Conservation (phyloP, 192 early-diverging fungal genomes). For the Geranomyces variabilis region DNA sequence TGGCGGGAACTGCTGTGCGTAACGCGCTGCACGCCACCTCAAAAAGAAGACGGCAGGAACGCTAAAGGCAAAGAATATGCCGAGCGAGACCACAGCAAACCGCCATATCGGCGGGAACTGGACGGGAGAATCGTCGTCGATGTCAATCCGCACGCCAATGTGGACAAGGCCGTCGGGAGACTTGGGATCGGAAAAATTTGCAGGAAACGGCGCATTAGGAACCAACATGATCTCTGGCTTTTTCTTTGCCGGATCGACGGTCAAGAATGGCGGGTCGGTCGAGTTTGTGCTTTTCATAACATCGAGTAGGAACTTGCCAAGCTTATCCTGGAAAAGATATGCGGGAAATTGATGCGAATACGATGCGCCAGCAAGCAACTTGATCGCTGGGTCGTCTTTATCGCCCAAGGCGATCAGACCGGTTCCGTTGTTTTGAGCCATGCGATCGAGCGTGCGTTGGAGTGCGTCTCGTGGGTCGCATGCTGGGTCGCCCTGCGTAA, state of each 20-base stretch:
- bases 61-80: constrained; percentile 15
- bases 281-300: background rate
- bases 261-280: background rate
- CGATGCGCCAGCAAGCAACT: background rate
- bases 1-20: background rate
- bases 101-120: constrained; percentile 20
- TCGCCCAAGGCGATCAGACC: constrained; percentile 13
- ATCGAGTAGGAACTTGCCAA: constrained; percentile 5
- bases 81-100: constrained; percentile 27
- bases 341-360: constrained; percentile 2
- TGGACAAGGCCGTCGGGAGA: background rate
- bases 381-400: background rate
- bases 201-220: constrained; percentile 5
- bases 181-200: constrained; percentile 9
- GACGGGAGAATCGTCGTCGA: background rate
- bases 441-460: background rate
- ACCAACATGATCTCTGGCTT: background rate
- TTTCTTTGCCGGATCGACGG: background rate
- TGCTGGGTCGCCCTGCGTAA: background rate
- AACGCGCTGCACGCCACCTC: constrained; percentile 4
- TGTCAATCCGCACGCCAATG: constrained; percentile 18
- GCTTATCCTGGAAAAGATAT: constrained; percentile 8
- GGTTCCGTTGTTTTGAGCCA: background rate
- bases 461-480: constrained; percentile 2
- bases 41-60: constrained; percentile 20